These are phyloP conservation scores for Phytophthora tentaculata DNA, from an alignment of 352 stramenopile genomes.

Conservation along the genomic window DNA sequence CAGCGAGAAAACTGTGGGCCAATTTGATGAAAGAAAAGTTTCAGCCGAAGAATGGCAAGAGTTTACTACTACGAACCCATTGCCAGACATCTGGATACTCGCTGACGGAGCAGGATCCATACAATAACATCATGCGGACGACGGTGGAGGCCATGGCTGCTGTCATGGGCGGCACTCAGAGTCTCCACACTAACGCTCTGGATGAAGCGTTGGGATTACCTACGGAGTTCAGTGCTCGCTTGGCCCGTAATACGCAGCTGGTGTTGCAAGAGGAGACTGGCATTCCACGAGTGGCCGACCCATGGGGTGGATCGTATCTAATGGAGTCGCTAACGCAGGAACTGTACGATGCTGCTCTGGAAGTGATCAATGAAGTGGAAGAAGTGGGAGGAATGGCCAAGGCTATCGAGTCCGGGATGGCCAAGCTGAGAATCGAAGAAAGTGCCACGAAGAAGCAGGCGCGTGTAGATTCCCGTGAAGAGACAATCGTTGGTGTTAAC, in stretches of 20 bases:
- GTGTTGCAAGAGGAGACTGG: slow-evolving; percentile 97
- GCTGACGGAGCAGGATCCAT: slow-evolving; percentile 96
- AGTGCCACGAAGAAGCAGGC: slow-evolving; percentile 95
- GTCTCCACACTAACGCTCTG: slow-evolving; percentile 97
- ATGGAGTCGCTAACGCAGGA: slow-evolving; percentile 97
- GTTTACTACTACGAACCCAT: slow-evolving; percentile 94
- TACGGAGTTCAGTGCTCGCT: slow-evolving; percentile 95
- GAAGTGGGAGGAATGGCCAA: slow-evolving; percentile 96
- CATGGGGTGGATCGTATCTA: slow-evolving; percentile 97
- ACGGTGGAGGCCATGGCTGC: slow-evolving; percentile 94
- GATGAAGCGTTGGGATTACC: slow-evolving; percentile 97
- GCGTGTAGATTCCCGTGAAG: slow-evolving; percentile 94
- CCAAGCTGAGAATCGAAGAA: slow-evolving; percentile 97
- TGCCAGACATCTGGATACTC: slow-evolving; percentile 97
- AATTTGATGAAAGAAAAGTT: slow-evolving; percentile 95
- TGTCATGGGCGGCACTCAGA: slow-evolving; percentile 94
- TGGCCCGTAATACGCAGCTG: slow-evolving; percentile 98
- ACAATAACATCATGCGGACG: slow-evolving; percentile 98
- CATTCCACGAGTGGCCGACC: slow-evolving; percentile 94
- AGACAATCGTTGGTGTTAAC: slow-evolving; percentile 97
- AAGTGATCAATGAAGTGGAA: slow-evolving; percentile 90
- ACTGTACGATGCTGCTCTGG: slow-evolving; percentile 72
- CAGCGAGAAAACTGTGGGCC: slow-evolving; percentile 94
- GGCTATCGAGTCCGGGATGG: slow-evolving; percentile 95
- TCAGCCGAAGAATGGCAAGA: slow-evolving; percentile 94